Evolutionary conservation across 768 basidiomycete species (phyloP).

Genomic region (Boletus sp.): DNA sequence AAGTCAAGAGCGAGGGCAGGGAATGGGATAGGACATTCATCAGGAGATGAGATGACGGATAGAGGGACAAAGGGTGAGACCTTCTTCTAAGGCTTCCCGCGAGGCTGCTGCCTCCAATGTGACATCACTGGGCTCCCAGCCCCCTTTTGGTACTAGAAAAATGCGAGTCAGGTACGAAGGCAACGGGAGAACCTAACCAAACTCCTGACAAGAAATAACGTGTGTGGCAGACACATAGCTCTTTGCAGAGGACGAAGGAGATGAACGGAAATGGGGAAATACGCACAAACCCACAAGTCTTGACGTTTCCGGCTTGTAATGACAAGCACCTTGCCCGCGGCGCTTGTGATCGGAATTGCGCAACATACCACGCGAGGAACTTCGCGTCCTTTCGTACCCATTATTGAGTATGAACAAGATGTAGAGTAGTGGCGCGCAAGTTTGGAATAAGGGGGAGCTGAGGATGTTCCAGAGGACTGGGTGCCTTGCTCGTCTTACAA

Average conservation of each 20-base stretch:
- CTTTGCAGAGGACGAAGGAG: not conserved
- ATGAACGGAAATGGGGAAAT: constrained; percentile 9
- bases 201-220: not conserved
- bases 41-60: constrained; percentile 70
- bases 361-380: constrained; percentile 87
- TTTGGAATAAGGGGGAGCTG: not conserved
- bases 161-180: constrained; percentile 5
- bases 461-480: not conserved
- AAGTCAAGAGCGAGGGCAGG: constrained; percentile 30
- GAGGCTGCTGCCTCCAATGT: constrained; percentile 84
- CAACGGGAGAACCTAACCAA: not conserved
- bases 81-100: constrained; percentile 94
- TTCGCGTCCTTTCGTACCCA: constrained; percentile 71
- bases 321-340: constrained; percentile 75
- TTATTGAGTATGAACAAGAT: constrained; percentile 18
- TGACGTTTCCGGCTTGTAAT: constrained; percentile 83
- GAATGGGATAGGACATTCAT: constrained; percentile 49
- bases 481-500: not conserved
- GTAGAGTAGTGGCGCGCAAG: constrained; percentile 3
- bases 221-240: not conserved
- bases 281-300: constrained; percentile 88
- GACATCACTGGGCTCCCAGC: constrained; percentile 82
- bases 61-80: constrained; percentile 84
- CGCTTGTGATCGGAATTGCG: constrained; percentile 78
- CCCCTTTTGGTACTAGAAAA: constrained; percentile 82